These are phyloP conservation scores for Fusarium burgessii DNA, from an alignment of 2,329 filamentous ascomycete genomes.

Conservation along the genomic window DNA sequence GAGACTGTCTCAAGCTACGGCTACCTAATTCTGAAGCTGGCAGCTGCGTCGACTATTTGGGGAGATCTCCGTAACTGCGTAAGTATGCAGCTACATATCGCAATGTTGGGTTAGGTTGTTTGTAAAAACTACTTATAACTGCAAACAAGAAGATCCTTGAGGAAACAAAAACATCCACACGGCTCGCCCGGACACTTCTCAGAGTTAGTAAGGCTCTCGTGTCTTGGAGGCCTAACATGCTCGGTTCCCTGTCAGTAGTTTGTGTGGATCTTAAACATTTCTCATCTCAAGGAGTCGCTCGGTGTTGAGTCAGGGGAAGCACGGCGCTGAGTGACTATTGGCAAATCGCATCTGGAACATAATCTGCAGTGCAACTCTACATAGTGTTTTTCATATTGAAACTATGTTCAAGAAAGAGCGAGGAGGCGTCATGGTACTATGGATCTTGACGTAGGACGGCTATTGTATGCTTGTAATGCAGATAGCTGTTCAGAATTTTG, in stretches of 20 bases:
- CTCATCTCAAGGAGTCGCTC: background rate
- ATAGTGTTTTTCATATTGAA: background rate
- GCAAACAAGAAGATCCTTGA: background rate
- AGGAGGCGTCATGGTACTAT: slow-evolving; percentile 13
- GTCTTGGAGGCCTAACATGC: background rate
- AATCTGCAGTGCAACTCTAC: slow-evolving; percentile 36
- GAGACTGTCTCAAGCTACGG: slow-evolving; percentile 29
- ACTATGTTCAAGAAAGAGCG: background rate
- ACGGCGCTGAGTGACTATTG: slow-evolving; percentile 9
- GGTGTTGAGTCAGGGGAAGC: slow-evolving; percentile 8
- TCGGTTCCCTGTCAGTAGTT: background rate
- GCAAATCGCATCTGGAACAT: slow-evolving; percentile 35
- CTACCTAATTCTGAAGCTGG: background rate
- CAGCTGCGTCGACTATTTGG: background rate
- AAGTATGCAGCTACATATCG: background rate
- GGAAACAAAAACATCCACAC: background rate
- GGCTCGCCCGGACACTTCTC: background rate
- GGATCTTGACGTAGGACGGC: slow-evolving; percentile 34
- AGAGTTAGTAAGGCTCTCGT: background rate
- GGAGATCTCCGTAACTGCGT: background rate
- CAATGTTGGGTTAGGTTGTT: too few species aligned
- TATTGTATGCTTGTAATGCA: slow-evolving; percentile 28
- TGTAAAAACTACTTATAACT: background rate
- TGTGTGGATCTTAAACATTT: background rate
- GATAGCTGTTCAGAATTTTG: slow-evolving; percentile 2